Conservation (phyloP, 345 rosid genomes). For the Draba incana region DNA sequence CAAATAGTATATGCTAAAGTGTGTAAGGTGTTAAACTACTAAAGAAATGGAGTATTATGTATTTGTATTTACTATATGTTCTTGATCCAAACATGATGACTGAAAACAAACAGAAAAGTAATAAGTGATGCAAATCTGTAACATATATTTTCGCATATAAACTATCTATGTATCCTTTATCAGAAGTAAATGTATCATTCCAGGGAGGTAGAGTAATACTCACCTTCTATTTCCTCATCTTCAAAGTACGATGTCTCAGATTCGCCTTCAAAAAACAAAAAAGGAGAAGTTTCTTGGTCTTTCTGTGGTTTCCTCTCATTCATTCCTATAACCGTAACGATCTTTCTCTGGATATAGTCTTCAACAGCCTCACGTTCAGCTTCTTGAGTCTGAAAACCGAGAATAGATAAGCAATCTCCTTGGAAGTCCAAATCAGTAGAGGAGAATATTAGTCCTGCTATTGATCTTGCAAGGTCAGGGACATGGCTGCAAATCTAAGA, state of each 20-base stretch:
- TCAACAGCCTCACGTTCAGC: slow-evolving; percentile 47
- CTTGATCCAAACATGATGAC: slow-evolving; percentile 4
- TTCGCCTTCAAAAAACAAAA: slow-evolving; percentile 57
- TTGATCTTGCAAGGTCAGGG: slow-evolving; percentile 86
- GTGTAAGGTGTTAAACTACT: slow-evolving; percentile 36
- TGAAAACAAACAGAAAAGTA: slow-evolving; percentile 10
- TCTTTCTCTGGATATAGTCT: slow-evolving; percentile 67
- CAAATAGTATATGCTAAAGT: slow-evolving; percentile 21
- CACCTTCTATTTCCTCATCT: slow-evolving; percentile 56
- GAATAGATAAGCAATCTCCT: slow-evolving; percentile 77
- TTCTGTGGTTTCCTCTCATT: slow-evolving; percentile 64
- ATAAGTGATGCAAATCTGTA: background rate
- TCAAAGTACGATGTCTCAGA: slow-evolving; percentile 45
- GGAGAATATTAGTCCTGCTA: slow-evolving; percentile 73
- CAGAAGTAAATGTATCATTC: slow-evolving; percentile 39
- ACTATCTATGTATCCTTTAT: slow-evolving; percentile 1
- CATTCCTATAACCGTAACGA: slow-evolving; percentile 62
- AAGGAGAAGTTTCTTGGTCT: slow-evolving; percentile 59
- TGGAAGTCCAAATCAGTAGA: slow-evolving; percentile 69
- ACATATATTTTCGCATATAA: slow-evolving; percentile 8
- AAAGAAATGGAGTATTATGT: slow-evolving; percentile 22
- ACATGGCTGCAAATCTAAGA: slow-evolving; percentile 74
- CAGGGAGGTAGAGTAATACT: slow-evolving; percentile 39
- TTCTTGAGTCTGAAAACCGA: slow-evolving; percentile 58
- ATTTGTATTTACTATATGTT: slow-evolving; percentile 20